These are phyloP conservation scores for Candida nanaspora DNA, from an alignment of 805 yeast species.

Conservation along the genomic window DNA sequence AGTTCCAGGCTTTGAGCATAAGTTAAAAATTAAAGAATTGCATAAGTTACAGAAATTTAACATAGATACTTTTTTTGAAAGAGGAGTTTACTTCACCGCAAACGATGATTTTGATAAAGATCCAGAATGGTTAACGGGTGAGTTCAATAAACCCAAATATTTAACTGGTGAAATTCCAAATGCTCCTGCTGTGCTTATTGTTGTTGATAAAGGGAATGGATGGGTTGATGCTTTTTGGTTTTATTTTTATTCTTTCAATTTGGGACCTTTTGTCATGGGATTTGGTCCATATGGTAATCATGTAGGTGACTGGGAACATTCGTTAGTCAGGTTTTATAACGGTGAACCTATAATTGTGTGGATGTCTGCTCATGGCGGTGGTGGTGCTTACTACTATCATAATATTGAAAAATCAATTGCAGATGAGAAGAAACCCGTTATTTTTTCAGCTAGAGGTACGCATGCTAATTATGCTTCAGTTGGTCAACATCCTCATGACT, in stretches of 20 bases:
- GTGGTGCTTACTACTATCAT: constrained; percentile 77
- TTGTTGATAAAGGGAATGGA: constrained; percentile 89
- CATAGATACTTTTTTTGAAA: constrained; percentile 11
- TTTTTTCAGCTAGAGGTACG: constrained; percentile 91
- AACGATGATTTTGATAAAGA: constrained; percentile 59
- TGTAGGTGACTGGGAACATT: constrained; percentile 98
- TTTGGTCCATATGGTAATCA: constrained; percentile 96
- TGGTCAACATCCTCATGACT: constrained; percentile 93
- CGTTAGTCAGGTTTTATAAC: constrained; percentile 73
- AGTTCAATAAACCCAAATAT: constrained; percentile 55
- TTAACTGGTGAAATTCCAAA: constrained; percentile 61
- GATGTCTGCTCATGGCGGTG: constrained; percentile 99
- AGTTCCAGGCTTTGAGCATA: constrained; percentile 17
- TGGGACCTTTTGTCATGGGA: constrained; percentile 97
- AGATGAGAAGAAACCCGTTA: constrained; percentile 52
- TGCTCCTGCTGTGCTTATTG: constrained; percentile 78
- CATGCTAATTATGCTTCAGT: constrained; percentile 96
- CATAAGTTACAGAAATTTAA: constrained; percentile 26
- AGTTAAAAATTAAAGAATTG: constrained; percentile 25
- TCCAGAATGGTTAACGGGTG: constrained; percentile 86
- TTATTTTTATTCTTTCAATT: constrained; percentile 86
- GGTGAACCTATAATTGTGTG: constrained; percentile 80
- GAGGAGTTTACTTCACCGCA: constrained; percentile 52
- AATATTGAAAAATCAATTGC: constrained; percentile 59
- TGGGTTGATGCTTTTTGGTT: constrained; percentile 97